Evolutionary conservation across 2,329 filamentous ascomycete species (phyloP), one percentile per base, ranked within the genome.

Genomic region (Beauveria sp.): DNA sequence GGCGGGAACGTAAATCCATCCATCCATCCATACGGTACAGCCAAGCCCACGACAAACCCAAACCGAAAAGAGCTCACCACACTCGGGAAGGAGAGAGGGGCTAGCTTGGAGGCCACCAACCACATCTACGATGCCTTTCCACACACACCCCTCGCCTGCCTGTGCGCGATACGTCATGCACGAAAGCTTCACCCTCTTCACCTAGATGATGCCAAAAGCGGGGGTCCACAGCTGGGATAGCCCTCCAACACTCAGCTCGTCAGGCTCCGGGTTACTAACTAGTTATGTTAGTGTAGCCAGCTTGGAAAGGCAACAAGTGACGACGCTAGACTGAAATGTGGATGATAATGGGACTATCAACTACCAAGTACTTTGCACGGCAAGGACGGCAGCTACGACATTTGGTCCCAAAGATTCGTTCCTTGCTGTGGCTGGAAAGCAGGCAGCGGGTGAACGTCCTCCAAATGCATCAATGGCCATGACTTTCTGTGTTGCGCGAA

Each of bases 101-200:
- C 56, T 59, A 59, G 10, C 5, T 12, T 52, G 46, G 57, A 52
- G 57, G 57, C 49, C 24, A 43, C 56, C 47, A 52, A 43, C 56
- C 45, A 51, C 30, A 5, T 26, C 18, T 10, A 14, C 12, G n/a
- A 38, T 22, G 30, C 43, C 40, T 46, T 24, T n/a, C 38, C 38
- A 22, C 56, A 50, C 46, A 26, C 46, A 46, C 43, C 24, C 56
- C 22, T 58, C 46, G 40, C 26, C 26, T 46, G 9, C 40, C 24
- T 30, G 47, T 24, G 46, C 40, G 34, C 43, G 52, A 61, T 61
- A 61, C 59, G 59, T 61, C 59, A 61, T 61, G 52, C 34, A 51
- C 24, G 18, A 24, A 40, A 60, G 30, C 51, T 20, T 22, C 58
- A 20, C 58, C 8, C 49, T 24, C 22, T 24, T 24, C 22, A 20